Base-by-base conservation (phyloP, 2,329 filamentous ascomycete species). In the Colletotrichum sp. region DNA sequence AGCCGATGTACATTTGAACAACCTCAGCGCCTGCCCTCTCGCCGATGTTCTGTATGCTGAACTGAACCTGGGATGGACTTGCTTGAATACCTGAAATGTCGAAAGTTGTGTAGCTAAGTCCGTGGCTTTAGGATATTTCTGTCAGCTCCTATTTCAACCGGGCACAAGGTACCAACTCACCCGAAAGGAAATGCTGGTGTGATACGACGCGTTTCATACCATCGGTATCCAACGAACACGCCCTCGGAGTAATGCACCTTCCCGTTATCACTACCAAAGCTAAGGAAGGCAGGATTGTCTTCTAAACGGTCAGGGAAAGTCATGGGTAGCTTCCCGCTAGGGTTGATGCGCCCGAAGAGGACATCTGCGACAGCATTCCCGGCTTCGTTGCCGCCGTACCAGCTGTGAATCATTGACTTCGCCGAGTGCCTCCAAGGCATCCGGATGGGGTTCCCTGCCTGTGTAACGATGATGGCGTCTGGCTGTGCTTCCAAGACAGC, bases 321-420 rank as follows among this genome's bases (percentile, higher is more conserved):
- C 25, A 96, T 87, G 0, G 94, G 93, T 3, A 96, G 88, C 83
- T 96, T 96, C n/a, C 92, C 94, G 61, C 91, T 93, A 1, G 94
- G 93, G 79, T 92, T 94, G 60, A 91, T 88, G 75, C 91, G 88
- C 66, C 93, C 93, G 78, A 93, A 92, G 13, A 95, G 85, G 1
- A 95, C 89, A 78, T 95, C 93, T 1, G 92, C 93, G 69, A 95
- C 91, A 2, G 92, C 93, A 78, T 94, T 94, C 5, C 93, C 94
- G 16, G 92, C 92, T 84, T 95, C 93, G 80, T 95, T 94, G 25
- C 94, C 94, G 76, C 93, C 93, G 79, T 94, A 95, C 93, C 93
- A 95, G 27, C 93, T 93, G 79, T 95, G 92, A 2, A 94, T 80
- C 8, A 95, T 84, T 3, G 91, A 88, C 18, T 80, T 81, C 25